Conservation (phyloP, 768 basidiomycete species). For the Naganishia vaughanmartiniae region DNA sequence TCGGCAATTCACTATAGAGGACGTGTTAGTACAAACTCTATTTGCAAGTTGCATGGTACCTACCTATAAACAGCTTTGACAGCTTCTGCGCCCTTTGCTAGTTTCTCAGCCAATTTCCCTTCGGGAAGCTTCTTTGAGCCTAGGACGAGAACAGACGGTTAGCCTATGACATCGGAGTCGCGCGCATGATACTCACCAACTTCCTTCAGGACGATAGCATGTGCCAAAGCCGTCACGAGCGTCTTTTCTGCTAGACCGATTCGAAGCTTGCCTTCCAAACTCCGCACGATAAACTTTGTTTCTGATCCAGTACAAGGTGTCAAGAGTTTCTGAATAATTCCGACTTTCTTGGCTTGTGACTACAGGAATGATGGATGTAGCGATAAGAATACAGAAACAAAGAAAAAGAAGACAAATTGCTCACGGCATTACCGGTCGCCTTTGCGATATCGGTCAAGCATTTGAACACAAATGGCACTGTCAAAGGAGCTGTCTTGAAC, state of each 20-base stretch:
- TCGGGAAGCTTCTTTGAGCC: slow-evolving; percentile 70
- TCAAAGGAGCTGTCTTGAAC: slow-evolving; percentile 89
- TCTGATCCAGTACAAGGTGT: slow-evolving; percentile 87
- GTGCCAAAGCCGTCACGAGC: slow-evolving; percentile 88
- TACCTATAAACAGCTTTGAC: slow-evolving; percentile 94
- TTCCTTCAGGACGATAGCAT: slow-evolving; percentile 80
- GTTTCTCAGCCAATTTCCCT: slow-evolving; percentile 67
- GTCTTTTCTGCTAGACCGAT: slow-evolving; percentile 97
- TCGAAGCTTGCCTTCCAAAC: slow-evolving; percentile 91
- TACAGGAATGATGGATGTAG: slow-evolving; percentile 46
- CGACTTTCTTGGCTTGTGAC: slow-evolving; percentile 94
- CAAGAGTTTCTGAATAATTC: slow-evolving; percentile 87
- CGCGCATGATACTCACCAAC: slow-evolving; percentile 54
- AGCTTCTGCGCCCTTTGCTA: slow-evolving; percentile 72
- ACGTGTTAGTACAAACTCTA: neutral
- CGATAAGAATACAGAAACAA: neutral
- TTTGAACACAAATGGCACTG: slow-evolving; percentile 83
- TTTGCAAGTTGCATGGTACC: slow-evolving; percentile 31
- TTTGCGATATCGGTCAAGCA: slow-evolving; percentile 85
- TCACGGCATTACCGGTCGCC: slow-evolving; percentile 75
- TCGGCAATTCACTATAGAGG: slow-evolving; percentile 74
- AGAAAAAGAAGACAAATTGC: slow-evolving; percentile 35
- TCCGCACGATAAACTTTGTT: slow-evolving; percentile 94
- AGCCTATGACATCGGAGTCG: slow-evolving; percentile 43
- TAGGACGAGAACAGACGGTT: slow-evolving; percentile 55